Conservation (phyloP, 352 stramenopile genomes). For the Globisporangium nagaii region DNA sequence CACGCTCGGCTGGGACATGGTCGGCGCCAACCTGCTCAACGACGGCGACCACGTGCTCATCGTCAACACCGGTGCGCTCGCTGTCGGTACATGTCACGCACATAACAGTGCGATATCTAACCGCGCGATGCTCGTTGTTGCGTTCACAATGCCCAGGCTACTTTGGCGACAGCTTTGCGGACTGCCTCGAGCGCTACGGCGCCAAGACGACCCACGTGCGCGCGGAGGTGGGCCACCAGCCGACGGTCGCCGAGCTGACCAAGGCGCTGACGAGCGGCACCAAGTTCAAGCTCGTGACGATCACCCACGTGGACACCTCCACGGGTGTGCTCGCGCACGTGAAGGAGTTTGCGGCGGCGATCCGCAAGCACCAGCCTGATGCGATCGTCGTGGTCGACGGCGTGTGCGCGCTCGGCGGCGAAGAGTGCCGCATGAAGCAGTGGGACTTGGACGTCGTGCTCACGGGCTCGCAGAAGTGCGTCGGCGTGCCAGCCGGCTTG, state of each 20-base stretch:
- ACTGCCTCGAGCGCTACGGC: conserved; percentile 67
- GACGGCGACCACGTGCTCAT: conserved; percentile 58
- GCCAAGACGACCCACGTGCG: conserved; percentile 56
- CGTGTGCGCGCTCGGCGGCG: conserved; percentile 61
- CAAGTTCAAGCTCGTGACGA: conserved; percentile 62
- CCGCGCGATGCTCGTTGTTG: background rate
- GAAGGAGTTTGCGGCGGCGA: conserved; percentile 44
- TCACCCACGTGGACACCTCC: conserved; percentile 78
- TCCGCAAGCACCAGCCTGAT: conserved; percentile 55
- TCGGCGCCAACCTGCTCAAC: conserved; percentile 69
- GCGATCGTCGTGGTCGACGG: conserved; percentile 66
- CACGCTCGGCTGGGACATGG: conserved; percentile 78
- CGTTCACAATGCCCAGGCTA: conserved; percentile 30
- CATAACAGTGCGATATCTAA: background rate
- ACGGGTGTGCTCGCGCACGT: conserved; percentile 62
- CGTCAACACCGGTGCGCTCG: conserved; percentile 48
- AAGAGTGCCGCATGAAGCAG: conserved; percentile 76
- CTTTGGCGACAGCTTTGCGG: conserved; percentile 68
- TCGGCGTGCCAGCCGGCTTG: conserved; percentile 62
- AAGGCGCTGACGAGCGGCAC: conserved; percentile 29
- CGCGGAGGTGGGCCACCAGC: conserved; percentile 48
- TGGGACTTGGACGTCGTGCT: conserved; percentile 79
- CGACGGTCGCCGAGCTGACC: conserved; percentile 40
- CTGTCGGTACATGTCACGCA: background rate
- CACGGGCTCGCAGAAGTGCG: conserved; percentile 75